phyloP scores from a whole-genome alignment of 2,329 filamentous ascomycete species.

The Exophiala spinifera region DNA sequence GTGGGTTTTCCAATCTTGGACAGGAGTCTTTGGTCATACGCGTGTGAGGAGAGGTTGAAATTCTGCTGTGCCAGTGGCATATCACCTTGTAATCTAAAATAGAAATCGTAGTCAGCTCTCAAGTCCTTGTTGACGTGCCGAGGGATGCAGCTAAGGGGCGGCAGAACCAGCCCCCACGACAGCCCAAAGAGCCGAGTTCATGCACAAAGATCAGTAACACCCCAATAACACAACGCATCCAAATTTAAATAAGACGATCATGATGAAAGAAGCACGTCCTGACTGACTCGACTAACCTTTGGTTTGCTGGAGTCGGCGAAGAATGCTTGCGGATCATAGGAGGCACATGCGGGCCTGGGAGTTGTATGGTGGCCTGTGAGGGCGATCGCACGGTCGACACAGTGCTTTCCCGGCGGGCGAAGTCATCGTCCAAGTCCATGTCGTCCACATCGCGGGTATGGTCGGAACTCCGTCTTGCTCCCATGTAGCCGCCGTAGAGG shows the following conservation, averaged over 20 bases:
- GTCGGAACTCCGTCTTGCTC: conserved; percentile 29
- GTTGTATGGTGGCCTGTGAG: conserved; percentile 14
- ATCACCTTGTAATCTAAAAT: conserved; percentile 56
- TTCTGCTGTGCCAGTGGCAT: conserved; percentile 57
- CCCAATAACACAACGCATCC: neutral
- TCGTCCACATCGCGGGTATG: conserved; percentile 32
- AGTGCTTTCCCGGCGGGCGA: conserved; percentile 35
- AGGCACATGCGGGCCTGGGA: conserved; percentile 67
- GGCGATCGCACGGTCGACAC: conserved; percentile 30
- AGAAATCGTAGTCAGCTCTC: conserved; percentile 16
- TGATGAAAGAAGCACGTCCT: conserved; percentile 5
- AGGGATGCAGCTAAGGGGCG: conserved; percentile 6
- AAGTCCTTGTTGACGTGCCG: conserved; percentile 4
- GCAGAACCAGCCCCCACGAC: conserved; percentile 17
- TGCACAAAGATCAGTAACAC: conserved; percentile 2
- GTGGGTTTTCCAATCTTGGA: conserved; percentile 61
- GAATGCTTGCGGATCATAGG: conserved; percentile 45
- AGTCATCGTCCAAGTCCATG: conserved; percentile 39
- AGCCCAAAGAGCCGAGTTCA: neutral
- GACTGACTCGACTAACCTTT: conserved; percentile 28
- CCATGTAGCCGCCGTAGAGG: conserved; percentile 46
- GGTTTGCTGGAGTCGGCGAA: conserved; percentile 24
- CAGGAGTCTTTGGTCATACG: conserved; percentile 61
- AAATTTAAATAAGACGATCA: neutral
- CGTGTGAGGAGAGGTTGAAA: conserved; percentile 58